Evolutionary conservation across 2,329 filamentous ascomycete genomes (phyloP).

Genomic region (Nothomitra cinnamomea): DNA sequence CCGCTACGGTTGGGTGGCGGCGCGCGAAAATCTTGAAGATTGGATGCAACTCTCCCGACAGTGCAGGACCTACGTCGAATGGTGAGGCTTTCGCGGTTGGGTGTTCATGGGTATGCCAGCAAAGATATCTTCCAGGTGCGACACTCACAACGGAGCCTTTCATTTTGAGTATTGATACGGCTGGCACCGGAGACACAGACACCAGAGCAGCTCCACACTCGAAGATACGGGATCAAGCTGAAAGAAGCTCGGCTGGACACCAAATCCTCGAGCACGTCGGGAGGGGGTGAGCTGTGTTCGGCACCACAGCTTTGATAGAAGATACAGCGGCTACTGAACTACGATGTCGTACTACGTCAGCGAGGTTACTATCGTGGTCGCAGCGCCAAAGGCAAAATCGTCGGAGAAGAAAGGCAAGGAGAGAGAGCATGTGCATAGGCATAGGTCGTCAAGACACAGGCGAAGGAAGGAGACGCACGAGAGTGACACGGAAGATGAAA

Average conservation of each 20-base stretch:
- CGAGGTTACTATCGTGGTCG: conserved; percentile 2
- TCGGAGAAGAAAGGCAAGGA: conserved; percentile 4
- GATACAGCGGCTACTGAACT: neutral
- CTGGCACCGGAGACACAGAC: too few species aligned
- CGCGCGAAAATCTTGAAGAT: neutral
- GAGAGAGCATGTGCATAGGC: neutral
- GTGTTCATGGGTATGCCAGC: conserved; percentile 1
- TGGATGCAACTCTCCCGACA: conserved; percentile 1
- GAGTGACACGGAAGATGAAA: neutral
- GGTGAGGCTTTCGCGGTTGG: neutral
- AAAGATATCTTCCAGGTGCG: neutral
- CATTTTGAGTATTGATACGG: too few species aligned
- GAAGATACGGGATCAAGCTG: too few species aligned
- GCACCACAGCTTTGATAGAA: neutral
- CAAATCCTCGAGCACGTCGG: neutral
- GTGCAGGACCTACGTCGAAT: neutral
- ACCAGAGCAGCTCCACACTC: too few species aligned
- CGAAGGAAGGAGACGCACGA: neutral
- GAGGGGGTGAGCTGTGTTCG: neutral
- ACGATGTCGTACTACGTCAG: conserved; percentile 6
- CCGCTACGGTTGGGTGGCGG: neutral
- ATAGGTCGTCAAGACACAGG: neutral
- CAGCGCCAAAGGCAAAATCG: neutral
- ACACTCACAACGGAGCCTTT: too few species aligned
- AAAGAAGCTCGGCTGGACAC: too few species aligned